Conservation (phyloP, 345 rosid genomes). For the Erucastrum elatum region DNA sequence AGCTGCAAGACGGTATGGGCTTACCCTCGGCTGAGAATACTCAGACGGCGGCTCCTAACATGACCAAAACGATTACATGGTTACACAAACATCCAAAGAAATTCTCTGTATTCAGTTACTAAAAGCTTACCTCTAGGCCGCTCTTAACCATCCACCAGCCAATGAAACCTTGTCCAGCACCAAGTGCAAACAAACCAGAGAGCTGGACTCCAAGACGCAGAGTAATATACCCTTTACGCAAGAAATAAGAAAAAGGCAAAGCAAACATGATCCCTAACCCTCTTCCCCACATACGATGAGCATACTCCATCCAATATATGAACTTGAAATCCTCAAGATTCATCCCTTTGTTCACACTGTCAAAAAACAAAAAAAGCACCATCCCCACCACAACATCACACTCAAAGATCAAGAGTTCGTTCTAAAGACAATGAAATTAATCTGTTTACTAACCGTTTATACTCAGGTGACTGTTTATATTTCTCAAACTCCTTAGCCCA, state of each 20-base stretch:
- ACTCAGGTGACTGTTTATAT: slow-evolving; percentile 86
- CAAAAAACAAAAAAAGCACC: too few relatives aligned
- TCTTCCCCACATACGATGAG: slow-evolving; percentile 98
- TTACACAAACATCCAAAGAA: slow-evolving; percentile 16
- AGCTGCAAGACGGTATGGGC: slow-evolving; percentile 93
- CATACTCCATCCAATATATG: slow-evolving; percentile 98
- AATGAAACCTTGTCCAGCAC: slow-evolving; percentile 95
- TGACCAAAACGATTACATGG: slow-evolving; percentile 23
- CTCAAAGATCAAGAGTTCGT: neutral
- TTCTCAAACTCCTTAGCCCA: slow-evolving; percentile 85
- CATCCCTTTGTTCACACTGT: slow-evolving; percentile 95
- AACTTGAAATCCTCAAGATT: slow-evolving; percentile 88
- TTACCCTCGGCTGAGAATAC: slow-evolving; percentile 82
- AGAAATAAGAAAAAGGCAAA: slow-evolving; percentile 86
- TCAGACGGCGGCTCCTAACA: slow-evolving; percentile 87
- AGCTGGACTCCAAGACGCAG: slow-evolving; percentile 75
- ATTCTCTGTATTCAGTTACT: too few relatives aligned
- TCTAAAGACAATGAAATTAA: too few relatives aligned
- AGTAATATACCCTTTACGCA: slow-evolving; percentile 85
- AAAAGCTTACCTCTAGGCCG: slow-evolving; percentile 82
- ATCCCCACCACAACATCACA: too few relatives aligned
- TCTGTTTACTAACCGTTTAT: slow-evolving; percentile 69
- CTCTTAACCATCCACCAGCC: slow-evolving; percentile 99
- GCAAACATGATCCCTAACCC: slow-evolving; percentile 95
- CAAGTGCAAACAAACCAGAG: slow-evolving; percentile 82